A percentile compares a stretch with the other conserved stretches of the same genome.
Conservation (phyloP, 176 grass and related monocot genomes). For the Ampelocalamus luodianensis region DNA sequence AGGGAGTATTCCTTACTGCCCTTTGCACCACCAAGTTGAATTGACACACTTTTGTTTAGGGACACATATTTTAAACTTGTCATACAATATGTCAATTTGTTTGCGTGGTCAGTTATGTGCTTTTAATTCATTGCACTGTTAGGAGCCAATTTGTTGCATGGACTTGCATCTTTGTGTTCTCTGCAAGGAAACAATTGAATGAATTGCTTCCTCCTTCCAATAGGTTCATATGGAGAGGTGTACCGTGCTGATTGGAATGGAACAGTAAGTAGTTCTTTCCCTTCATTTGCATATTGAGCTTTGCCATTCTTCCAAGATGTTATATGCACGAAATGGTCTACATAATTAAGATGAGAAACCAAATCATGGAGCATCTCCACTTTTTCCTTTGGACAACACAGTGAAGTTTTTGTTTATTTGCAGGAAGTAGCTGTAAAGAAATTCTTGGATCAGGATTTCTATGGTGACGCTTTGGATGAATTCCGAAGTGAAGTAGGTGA, state of each 20-base stretch:
- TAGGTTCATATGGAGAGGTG: slow-evolving; percentile 99
- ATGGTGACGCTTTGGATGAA: slow-evolving; percentile 96
- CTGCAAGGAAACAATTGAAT: slow-evolving; percentile 42
- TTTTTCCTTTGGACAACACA: slow-evolving; percentile 11
- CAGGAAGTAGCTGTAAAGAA: slow-evolving; percentile 99
- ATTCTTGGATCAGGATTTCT: slow-evolving; percentile 99
- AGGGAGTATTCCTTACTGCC: not conserved
- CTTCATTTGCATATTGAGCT: slow-evolving; percentile 50
- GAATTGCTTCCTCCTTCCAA: slow-evolving; percentile 37
- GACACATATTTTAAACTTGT: slow-evolving; percentile 31
- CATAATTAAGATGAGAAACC: slow-evolving; percentile 22
- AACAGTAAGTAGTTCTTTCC: slow-evolving; percentile 68
- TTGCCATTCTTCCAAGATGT: slow-evolving; percentile 19
- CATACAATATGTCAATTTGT: slow-evolving; percentile 28
- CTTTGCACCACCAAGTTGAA: slow-evolving; percentile 37
- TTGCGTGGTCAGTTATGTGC: slow-evolving; percentile 20
- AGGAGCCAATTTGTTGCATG: slow-evolving; percentile 26
- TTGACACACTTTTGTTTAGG: slow-evolving; percentile 15
- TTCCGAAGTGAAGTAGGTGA: slow-evolving; percentile 96
- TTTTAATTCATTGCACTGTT: slow-evolving; percentile 31
- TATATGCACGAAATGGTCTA: slow-evolving; percentile 16
- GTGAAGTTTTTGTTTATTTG: slow-evolving; percentile 48
- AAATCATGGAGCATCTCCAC: slow-evolving; percentile 25
- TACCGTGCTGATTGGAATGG: slow-evolving; percentile 99
- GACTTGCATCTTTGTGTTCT: slow-evolving; percentile 24